Conservation (phyloP, 192 early-diverging fungal species). For the Blastocladiella britannica region DNA sequence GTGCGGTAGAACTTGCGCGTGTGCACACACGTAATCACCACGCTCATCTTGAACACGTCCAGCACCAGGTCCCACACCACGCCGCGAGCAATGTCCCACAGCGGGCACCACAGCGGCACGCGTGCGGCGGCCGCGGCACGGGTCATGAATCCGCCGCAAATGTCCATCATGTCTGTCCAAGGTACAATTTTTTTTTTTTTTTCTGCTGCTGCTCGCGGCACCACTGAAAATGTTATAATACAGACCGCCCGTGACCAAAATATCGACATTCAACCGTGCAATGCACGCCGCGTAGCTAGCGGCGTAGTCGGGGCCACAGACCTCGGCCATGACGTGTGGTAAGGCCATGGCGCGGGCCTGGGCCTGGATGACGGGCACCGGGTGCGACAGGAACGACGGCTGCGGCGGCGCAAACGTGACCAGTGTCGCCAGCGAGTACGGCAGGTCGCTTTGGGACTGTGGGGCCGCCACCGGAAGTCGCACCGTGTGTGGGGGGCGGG, state of each 20-base stretch:
- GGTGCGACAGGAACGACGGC: slow-evolving; percentile 28
- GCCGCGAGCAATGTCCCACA: background rate
- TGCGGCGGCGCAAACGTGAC: slow-evolving; percentile 25
- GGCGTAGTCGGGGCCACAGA: slow-evolving; percentile 22
- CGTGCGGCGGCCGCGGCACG: background rate
- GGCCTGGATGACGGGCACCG: slow-evolving; percentile 16
- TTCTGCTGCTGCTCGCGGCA: too few species aligned
- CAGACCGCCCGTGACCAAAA: slow-evolving; percentile 28
- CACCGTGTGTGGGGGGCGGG: too few species aligned
- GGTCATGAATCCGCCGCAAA: background rate
- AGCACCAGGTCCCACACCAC: background rate
- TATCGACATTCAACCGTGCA: slow-evolving; percentile 15
- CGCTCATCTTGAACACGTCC: background rate
- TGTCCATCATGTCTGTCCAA: slow-evolving; percentile 1
- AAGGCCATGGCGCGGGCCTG: slow-evolving; percentile 26
- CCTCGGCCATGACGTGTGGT: slow-evolving; percentile 16
- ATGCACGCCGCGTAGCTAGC: slow-evolving; percentile 24
- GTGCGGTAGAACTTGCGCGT: background rate
- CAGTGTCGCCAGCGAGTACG: slow-evolving; percentile 17
- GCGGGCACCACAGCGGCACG: background rate
- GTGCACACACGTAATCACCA: background rate
- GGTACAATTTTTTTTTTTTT: too few species aligned
- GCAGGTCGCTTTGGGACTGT: too few species aligned
- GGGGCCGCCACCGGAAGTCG: too few species aligned
- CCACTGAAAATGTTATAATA: too few species aligned